Base-by-base conservation (phyloP, 2,329 filamentous ascomycete species). In the Camptophora hylomeconis region DNA sequence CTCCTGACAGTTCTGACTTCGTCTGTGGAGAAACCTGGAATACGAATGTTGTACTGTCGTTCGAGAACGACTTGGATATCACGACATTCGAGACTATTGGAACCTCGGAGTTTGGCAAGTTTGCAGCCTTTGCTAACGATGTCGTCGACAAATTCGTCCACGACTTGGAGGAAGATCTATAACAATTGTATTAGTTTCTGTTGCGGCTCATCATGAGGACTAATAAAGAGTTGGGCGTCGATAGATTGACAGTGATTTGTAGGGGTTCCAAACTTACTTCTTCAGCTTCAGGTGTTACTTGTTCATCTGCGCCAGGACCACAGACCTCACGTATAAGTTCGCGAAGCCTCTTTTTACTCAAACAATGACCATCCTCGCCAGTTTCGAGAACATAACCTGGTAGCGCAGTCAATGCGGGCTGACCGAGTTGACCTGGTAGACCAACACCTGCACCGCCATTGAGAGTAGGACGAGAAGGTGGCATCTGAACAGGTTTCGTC, bases 271-370 rank as follows among this genome's bases (percentile, higher is more conserved):
- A 10, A 46, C 66, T 53, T 67, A 92, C 86, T 67, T 95, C 87
- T 69, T 98, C 89, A 27, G 93, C 87, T 44, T 95, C 89, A 1
- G 89, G 82, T 16, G 82, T 82, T 41, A 95, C 60, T 20, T 76
- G 70, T 40, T 81, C 78, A 26, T 72, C 69, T 15, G 73, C 75
- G 7, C 42, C 44, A 9, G 78, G 79, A 30, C 86, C 86, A 19
- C 83, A 92, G 35, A 95, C 84, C 56, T 95, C 87, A 28, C 86
- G 74, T 6, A 95, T 86, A 20, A 98, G 67, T 51, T 94, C 87
- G 48, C 98, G 86, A 21, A 98, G 67, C 60, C 93, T 95, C 61
- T 92, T 92, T 70, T 94, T 94, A 60, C 80, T 92, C n/a, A 98
- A 64, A 1, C 98, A 80, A 23, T 86, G 77, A 46, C 94, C 84